Evolutionary conservation across 2,329 filamentous ascomycete genomes (phyloP).

Genomic region (Biscogniauxia sp.): DNA sequence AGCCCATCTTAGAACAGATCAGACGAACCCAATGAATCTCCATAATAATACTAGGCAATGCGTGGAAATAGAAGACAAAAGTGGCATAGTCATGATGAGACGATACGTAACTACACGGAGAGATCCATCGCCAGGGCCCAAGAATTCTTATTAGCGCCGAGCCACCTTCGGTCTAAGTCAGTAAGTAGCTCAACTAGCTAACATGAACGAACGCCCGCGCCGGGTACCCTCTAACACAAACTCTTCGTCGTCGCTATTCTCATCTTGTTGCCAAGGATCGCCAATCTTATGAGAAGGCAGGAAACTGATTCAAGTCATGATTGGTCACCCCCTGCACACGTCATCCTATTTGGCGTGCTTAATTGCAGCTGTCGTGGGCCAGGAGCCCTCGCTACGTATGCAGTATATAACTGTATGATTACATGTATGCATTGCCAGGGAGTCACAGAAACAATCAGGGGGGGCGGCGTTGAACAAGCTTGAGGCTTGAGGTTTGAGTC

Average conservation of each 20-base stretch:
- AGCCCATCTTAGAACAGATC: slow-evolving; percentile 1
- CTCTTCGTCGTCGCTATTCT: background rate
- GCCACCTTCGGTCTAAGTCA: background rate
- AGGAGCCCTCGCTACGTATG: slow-evolving; percentile 3
- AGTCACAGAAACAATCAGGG: background rate
- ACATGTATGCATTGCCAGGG: background rate
- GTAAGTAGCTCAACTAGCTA: background rate
- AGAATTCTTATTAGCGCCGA: background rate
- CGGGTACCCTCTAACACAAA: background rate
- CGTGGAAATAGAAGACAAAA: background rate
- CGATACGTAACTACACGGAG: background rate
- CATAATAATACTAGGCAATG: background rate
- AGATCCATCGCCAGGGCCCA: background rate
- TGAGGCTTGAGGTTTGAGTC: background rate
- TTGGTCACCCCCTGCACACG: slow-evolving; percentile 9
- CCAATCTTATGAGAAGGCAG: slow-evolving; percentile 5
- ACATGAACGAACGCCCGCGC: background rate
- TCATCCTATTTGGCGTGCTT: slow-evolving; percentile 10
- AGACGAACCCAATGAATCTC: background rate
- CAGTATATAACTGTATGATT: background rate
- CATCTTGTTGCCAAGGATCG: background rate
- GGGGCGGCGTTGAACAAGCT: background rate
- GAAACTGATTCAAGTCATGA: background rate
- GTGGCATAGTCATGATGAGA: background rate
- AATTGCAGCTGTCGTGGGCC: slow-evolving; percentile 15